Evolutionary conservation across 1,139 yeast genomes (phyloP).

Genomic region (Hanseniaspora uvarum): DNA sequence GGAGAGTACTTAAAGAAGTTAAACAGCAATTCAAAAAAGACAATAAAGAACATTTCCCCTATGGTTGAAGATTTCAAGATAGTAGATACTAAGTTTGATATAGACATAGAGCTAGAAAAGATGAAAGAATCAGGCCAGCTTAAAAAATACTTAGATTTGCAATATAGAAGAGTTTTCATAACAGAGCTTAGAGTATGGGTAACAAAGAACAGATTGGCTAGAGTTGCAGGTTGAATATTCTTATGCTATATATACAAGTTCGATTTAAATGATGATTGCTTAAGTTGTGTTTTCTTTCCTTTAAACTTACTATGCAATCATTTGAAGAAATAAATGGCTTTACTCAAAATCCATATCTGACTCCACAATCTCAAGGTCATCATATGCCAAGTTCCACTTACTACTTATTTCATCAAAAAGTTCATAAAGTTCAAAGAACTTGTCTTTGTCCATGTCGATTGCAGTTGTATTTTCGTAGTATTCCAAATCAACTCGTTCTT

Average conservation of each 20-base stretch:
- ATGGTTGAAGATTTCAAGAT: neutral
- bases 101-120: neutral
- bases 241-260: neutral
- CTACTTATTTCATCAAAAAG: neutral
- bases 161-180: slow-evolving; percentile 2
- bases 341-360: neutral
- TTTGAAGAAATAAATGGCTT: neutral
- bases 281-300: neutral
- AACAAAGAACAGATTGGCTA: slow-evolving; percentile 1
- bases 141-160: neutral
- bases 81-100: neutral
- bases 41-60: neutral
- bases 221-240: neutral
- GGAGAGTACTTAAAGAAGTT: slow-evolving; percentile 16
- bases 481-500: neutral
- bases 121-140: neutral
- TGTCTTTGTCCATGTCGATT: neutral
- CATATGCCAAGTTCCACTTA: neutral
- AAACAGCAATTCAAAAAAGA: neutral
- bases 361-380: neutral
- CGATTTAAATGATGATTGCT: neutral
- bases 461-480: neutral
- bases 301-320: no score
- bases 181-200: slow-evolving; percentile 9
- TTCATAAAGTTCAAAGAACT: slow-evolving; percentile 7